Evolutionary conservation across 2,329 filamentous ascomycete species (phyloP).

Genomic region (Pseudogymnoascus sp.): DNA sequence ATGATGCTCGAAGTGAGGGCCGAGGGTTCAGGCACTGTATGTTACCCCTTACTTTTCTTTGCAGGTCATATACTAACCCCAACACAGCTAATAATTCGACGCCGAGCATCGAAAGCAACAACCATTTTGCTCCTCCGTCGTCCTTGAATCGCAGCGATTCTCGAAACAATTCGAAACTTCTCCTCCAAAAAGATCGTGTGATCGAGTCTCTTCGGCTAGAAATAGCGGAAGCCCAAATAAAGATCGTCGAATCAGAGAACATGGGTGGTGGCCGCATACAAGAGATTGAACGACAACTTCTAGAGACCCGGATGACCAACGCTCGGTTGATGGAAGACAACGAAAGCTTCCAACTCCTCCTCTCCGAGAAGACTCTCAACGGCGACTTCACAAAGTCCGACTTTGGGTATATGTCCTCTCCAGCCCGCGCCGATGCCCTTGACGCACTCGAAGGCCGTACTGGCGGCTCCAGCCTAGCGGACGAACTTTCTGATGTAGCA

Average conservation of each 20-base stretch:
- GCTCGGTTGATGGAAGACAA: slow-evolving; percentile 97
- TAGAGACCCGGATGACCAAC: slow-evolving; percentile 93
- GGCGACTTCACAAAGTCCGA: slow-evolving; percentile 82
- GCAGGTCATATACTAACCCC: slow-evolving; percentile 15
- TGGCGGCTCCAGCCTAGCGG: slow-evolving; percentile 60
- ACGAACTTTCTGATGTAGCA: slow-evolving; percentile 71
- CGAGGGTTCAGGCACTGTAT: slow-evolving; percentile 52
- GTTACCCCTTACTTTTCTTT: slow-evolving; percentile 21
- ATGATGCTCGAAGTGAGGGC: slow-evolving; percentile 41
- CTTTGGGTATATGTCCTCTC: slow-evolving; percentile 61
- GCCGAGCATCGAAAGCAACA: slow-evolving; percentile 60
- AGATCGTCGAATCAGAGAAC: slow-evolving; percentile 89
- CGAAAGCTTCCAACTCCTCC: slow-evolving; percentile 90
- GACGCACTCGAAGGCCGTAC: slow-evolving; percentile 53
- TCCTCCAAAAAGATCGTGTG: slow-evolving; percentile 91
- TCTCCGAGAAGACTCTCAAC: slow-evolving; percentile 91
- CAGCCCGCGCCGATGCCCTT: slow-evolving; percentile 55
- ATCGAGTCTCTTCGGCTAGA: slow-evolving; percentile 90
- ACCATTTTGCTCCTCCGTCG: slow-evolving; percentile 76
- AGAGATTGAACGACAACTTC: slow-evolving; percentile 81
- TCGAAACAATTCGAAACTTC: slow-evolving; percentile 77
- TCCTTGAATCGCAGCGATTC: slow-evolving; percentile 83
- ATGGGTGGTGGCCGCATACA: slow-evolving; percentile 79
- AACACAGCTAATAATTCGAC: slow-evolving; percentile 43
- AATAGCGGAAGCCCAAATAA: slow-evolving; percentile 90